phyloP scores from a whole-genome alignment of 805 yeast species.

The Metschnikowia cubensis region DNA sequence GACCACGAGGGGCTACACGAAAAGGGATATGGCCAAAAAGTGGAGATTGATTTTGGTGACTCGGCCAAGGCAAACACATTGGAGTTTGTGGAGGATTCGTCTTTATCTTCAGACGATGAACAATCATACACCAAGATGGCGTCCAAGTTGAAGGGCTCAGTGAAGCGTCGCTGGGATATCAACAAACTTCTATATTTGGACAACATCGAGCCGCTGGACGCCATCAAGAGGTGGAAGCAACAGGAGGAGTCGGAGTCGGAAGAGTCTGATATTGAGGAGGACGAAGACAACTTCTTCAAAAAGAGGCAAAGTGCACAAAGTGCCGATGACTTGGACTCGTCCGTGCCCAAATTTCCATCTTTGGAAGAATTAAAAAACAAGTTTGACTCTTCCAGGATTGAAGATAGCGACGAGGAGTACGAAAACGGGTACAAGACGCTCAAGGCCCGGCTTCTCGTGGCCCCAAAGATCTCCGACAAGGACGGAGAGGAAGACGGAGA shows the following conservation, averaged over 20 bases:
- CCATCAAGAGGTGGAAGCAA: constrained; percentile 64
- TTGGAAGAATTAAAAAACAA: constrained; percentile 43
- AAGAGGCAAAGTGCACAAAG: constrained; percentile 36
- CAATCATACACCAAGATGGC: constrained; percentile 51
- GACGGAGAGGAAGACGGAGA: constrained; percentile 20
- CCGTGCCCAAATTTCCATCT: constrained; percentile 33
- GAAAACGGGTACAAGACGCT: constrained; percentile 40
- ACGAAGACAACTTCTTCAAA: constrained; percentile 46
- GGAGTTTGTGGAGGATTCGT: constrained; percentile 46
- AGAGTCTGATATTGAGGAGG: constrained; percentile 36
- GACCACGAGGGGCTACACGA: constrained; percentile 29
- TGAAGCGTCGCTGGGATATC: constrained; percentile 67
- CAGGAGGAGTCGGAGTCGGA: constrained; percentile 42
- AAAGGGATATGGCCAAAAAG: constrained; percentile 31
- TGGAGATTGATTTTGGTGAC: constrained; percentile 46
- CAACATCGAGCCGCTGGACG: constrained; percentile 71
- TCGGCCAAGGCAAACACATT: constrained; percentile 28
- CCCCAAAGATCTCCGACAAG: constrained; percentile 43
- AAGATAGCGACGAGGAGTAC: constrained; percentile 34
- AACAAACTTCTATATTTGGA: constrained; percentile 76
- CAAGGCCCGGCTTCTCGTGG: constrained; percentile 48
- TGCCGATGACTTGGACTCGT: constrained; percentile 35
- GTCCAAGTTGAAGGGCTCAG: constrained; percentile 50
- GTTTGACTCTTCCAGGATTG: constrained; percentile 35
- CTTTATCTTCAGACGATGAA: constrained; percentile 40